A percentile compares a stretch with the other conserved stretches of the same genome.
phyloP scores from a whole-genome alignment of 2,329 filamentous ascomycete genomes.

The Kalaharituber pfeilii region DNA sequence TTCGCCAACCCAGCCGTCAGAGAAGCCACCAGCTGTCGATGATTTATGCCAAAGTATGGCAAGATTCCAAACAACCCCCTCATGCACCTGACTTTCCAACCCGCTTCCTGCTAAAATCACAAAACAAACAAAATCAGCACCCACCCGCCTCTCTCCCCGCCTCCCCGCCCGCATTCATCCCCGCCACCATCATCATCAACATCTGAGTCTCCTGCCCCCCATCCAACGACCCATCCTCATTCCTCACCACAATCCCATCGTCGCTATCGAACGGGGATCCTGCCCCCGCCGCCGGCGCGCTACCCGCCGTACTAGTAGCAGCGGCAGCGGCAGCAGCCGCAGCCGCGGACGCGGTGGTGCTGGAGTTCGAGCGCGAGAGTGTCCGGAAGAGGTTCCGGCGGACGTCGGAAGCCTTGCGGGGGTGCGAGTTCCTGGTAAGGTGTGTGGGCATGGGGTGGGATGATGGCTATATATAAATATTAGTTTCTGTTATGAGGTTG shows the following conservation, averaged over 20 bases:
- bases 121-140: too few relatives aligned
- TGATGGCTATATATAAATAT: too few relatives aligned
- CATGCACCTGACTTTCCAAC: too few relatives aligned
- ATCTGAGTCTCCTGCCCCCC: constrained; percentile 29
- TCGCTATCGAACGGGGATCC: constrained; percentile 9
- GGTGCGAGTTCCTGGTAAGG: constrained; percentile 34
- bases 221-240: constrained; percentile 40
- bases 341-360: constrained; percentile 22
- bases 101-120: too few relatives aligned
- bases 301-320: constrained; percentile 4
- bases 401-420: constrained; percentile 25
- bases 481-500: too few relatives aligned
- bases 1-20: too few relatives aligned
- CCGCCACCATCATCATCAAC: not conserved
- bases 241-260: constrained; percentile 39
- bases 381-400: constrained; percentile 26
- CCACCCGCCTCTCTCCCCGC: constrained; percentile 4
- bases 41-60: too few relatives aligned
- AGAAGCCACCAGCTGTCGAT: too few relatives aligned
- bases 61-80: too few relatives aligned
- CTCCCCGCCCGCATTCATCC: constrained; percentile 21
- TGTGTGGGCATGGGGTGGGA: constrained; percentile 5
- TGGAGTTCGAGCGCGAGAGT: constrained; percentile 38
- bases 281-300: constrained; percentile 10
- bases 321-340: constrained; percentile 1